Percentiles rank a stretch among this genome's conserved stretches.
phyloP scores from a whole-genome alignment of 352 stramenopile species.

The Pythium monospermum region DNA sequence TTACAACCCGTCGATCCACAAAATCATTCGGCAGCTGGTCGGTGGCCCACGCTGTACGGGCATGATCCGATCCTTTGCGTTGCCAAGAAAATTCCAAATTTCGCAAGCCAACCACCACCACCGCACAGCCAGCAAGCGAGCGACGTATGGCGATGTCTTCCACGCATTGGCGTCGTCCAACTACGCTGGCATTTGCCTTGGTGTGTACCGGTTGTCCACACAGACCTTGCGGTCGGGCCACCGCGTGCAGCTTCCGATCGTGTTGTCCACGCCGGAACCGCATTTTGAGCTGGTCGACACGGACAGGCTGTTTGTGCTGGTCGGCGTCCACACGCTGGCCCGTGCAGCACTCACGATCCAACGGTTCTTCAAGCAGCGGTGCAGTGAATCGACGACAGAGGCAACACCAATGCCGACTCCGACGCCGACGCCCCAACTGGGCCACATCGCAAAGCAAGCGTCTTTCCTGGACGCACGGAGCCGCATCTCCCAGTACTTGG shows the following conservation, averaged over 20 bases:
- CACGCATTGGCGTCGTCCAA: constrained; percentile 45
- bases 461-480: constrained; percentile 22
- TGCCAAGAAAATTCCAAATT: constrained; percentile 44
- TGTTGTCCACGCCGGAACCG: constrained; percentile 63
- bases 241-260: constrained; percentile 60
- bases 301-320: constrained; percentile 68
- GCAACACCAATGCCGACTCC: too few relatives aligned
- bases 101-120: too few relatives aligned
- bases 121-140: too few relatives aligned
- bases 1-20: constrained; percentile 83
- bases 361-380: constrained; percentile 17
- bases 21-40: constrained; percentile 77
- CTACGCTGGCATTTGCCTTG: constrained; percentile 65
- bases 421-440: background rate
- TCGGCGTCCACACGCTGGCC: constrained; percentile 69
- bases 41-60: constrained; percentile 71
- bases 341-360: constrained; percentile 58
- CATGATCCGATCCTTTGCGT: constrained; percentile 53
- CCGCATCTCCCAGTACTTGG: constrained; percentile 35
- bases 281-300: constrained; percentile 42
- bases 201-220: constrained; percentile 64
- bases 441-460: background rate
- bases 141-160: constrained; percentile 63
- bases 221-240: constrained; percentile 36
- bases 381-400: background rate